Evolutionary conservation across 2,329 filamentous ascomycete species (phyloP).

Genomic region (Capronia americana): DNA sequence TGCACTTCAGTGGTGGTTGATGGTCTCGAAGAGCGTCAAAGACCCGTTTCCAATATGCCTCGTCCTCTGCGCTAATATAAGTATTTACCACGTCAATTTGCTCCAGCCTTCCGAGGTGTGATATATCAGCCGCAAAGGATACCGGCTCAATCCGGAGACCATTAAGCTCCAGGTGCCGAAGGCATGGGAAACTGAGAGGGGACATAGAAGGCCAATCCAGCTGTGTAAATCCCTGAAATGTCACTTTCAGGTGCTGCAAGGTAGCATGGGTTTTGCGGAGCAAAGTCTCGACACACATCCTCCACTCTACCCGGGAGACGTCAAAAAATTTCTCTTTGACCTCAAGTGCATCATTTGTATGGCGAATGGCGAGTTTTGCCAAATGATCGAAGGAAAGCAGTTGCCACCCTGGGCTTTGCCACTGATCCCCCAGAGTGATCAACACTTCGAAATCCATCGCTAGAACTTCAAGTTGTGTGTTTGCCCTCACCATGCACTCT

Average conservation of each 20-base stretch:
- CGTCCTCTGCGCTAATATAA: background rate
- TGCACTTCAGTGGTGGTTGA: background rate
- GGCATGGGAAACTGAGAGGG: background rate
- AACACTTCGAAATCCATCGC: background rate
- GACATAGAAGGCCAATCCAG: background rate
- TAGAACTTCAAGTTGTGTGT: background rate
- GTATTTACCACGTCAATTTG: background rate
- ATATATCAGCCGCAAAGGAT: background rate
- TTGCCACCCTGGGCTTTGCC: background rate
- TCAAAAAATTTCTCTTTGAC: background rate
- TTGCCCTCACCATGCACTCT: background rate
- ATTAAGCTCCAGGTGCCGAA: background rate
- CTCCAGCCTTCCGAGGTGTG: background rate
- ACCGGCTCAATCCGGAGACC: background rate
- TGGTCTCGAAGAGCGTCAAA: conserved; percentile 7
- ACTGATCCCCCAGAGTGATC: background rate
- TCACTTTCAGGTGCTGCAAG: background rate
- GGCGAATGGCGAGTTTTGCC: background rate
- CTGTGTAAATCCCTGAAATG: too few relatives aligned
- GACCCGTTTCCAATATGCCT: background rate
- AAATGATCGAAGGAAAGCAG: background rate
- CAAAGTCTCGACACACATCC: background rate
- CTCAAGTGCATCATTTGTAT: background rate
- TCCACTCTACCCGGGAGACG: background rate
- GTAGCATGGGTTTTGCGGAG: background rate